phyloP scores from a whole-genome alignment of 106 monocot species.

The Cymbidium sinense region DNA sequence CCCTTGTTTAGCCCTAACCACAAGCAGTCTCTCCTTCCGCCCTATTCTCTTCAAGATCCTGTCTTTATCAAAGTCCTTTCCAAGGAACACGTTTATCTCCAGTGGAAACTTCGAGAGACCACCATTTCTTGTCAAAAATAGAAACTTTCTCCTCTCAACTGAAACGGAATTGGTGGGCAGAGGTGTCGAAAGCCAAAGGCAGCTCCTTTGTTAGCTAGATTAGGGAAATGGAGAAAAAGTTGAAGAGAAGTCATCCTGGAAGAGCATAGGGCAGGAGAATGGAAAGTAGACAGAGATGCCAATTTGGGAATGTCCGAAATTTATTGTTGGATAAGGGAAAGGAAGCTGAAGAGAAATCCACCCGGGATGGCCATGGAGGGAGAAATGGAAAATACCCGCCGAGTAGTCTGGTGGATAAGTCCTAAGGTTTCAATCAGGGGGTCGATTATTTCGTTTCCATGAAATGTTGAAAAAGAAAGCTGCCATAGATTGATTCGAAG shows the following conservation, averaged over 20 bases:
- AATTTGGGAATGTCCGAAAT: too few relatives aligned
- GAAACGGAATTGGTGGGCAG: slow-evolving; percentile 2
- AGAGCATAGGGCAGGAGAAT: not conserved
- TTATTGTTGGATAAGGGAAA: too few relatives aligned
- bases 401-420: too few relatives aligned
- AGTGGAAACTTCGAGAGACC: not conserved
- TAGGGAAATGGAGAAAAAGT: slow-evolving; percentile 9
- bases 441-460: too few relatives aligned
- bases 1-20: slow-evolving; percentile 25
- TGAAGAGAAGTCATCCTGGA: slow-evolving; percentile 20
- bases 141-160: slow-evolving; percentile 9
- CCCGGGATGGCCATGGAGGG: too few relatives aligned
- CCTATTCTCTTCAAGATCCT: slow-evolving; percentile 21
- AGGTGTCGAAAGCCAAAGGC: not conserved
- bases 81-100: not conserved
- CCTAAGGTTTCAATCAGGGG: too few relatives aligned
- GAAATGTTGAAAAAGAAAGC: too few relatives aligned
- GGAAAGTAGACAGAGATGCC: not conserved
- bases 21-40: slow-evolving; percentile 16
- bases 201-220: not conserved
- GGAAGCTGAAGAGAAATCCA: too few relatives aligned
- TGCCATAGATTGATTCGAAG: too few relatives aligned
- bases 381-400: too few relatives aligned
- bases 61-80: slow-evolving; percentile 18
- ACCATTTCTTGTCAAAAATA: slow-evolving; percentile 11